Evolutionary conservation across 768 basidiomycete species (phyloP).

Genomic region (Paxillus ammoniavirescens): DNA sequence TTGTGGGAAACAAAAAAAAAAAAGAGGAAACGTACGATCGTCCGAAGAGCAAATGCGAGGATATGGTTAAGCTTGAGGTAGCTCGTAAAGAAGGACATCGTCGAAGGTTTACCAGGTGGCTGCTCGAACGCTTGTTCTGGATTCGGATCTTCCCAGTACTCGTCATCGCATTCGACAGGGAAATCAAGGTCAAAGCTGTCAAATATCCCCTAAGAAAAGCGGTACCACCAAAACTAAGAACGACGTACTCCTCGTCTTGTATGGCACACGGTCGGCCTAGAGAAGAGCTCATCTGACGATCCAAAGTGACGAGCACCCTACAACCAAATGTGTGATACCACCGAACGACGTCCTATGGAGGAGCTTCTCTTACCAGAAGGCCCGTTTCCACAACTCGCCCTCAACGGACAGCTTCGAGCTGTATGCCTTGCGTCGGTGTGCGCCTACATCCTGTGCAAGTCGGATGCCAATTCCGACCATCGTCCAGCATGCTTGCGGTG

Average conservation of each 20-base stretch:
- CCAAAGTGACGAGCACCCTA: constrained; percentile 31
- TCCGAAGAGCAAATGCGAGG: constrained; percentile 57
- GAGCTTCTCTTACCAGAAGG: constrained; percentile 38
- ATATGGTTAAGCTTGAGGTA: constrained; percentile 61
- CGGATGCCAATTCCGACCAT: constrained; percentile 60
- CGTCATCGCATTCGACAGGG: constrained; percentile 67
- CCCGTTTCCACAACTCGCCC: constrained; percentile 60
- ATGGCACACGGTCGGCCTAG: constrained; percentile 67
- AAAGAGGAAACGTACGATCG: constrained; percentile 44
- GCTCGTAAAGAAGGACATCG: constrained; percentile 50
- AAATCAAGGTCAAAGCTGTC: constrained; percentile 58
- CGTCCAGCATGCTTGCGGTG: constrained; percentile 68
- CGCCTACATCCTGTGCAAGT: constrained; percentile 58
- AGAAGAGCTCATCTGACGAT: constrained; percentile 39
- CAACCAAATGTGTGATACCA: not conserved
- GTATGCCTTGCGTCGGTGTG: constrained; percentile 42
- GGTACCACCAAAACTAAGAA: not conserved
- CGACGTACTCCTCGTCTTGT: constrained; percentile 66
- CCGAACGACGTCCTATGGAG: not conserved
- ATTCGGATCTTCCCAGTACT: constrained; percentile 58
- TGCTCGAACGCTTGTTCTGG: constrained; percentile 56
- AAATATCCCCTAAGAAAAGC: not conserved
- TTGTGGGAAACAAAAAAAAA: not conserved
- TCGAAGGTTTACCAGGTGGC: constrained; percentile 57
- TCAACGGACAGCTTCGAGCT: constrained; percentile 38